phyloP scores from a whole-genome alignment of 2,329 filamentous ascomycete species.

The Diaporthe sp. region DNA sequence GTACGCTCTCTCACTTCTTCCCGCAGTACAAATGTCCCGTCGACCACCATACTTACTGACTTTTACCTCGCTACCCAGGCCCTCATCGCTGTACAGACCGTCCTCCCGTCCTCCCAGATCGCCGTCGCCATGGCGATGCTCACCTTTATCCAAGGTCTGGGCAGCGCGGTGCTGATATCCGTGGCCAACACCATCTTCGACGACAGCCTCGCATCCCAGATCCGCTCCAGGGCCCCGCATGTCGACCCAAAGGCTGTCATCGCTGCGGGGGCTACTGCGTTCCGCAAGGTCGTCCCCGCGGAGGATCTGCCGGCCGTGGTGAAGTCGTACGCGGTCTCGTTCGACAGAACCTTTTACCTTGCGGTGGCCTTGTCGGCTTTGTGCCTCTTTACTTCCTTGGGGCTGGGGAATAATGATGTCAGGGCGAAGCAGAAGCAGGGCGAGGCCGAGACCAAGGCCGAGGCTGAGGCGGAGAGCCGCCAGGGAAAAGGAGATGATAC shows the following conservation, averaged over 20 bases:
- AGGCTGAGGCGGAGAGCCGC: neutral
- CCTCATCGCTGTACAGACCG: slow-evolving; percentile 46
- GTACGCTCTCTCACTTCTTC: neutral
- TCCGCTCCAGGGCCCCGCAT: slow-evolving; percentile 47
- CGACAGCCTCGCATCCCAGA: slow-evolving; percentile 45
- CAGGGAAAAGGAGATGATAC: neutral
- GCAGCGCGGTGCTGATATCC: slow-evolving; percentile 46
- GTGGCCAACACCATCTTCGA: slow-evolving; percentile 48
- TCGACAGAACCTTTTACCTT: slow-evolving; percentile 58
- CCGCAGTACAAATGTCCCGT: fast-evolving
- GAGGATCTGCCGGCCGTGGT: slow-evolving; percentile 52
- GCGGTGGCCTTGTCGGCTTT: slow-evolving; percentile 50
- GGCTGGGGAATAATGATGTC: slow-evolving; percentile 62
- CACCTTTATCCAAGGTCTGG: slow-evolving; percentile 47
- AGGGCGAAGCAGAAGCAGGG: slow-evolving; percentile 45
- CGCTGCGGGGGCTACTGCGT: slow-evolving; percentile 54
- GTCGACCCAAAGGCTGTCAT: slow-evolving; percentile 50
- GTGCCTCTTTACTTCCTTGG: slow-evolving; percentile 55
- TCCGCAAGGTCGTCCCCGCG: slow-evolving; percentile 51
- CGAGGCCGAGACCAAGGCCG: neutral
- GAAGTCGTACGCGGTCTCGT: slow-evolving; percentile 53
- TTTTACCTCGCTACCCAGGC: slow-evolving; percentile 41
- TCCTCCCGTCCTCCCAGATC: slow-evolving; percentile 45
- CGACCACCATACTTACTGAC: neutral
- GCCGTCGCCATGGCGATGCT: slow-evolving; percentile 47